These are phyloP conservation scores for Isabelozyma heimii DNA, from an alignment of 805 yeast species.

Conservation along the genomic window DNA sequence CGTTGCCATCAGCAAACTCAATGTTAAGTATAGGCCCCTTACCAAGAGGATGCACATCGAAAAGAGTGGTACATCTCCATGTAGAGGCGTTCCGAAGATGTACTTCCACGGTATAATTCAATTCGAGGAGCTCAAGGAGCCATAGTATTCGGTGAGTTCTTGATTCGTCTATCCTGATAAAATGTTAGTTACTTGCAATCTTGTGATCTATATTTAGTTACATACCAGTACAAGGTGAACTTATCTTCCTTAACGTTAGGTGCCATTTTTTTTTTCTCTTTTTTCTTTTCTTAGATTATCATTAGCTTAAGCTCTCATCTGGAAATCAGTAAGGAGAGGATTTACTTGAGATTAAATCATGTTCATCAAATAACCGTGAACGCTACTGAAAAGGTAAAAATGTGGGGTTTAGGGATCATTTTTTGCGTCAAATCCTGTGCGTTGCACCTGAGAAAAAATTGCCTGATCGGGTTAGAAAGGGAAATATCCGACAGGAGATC, in stretches of 20 bases:
- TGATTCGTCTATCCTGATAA: constrained; percentile 46
- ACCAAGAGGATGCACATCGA: constrained; percentile 59
- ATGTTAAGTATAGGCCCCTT: constrained; percentile 59
- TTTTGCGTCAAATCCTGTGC: neutral
- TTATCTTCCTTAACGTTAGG: neutral
- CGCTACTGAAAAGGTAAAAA: neutral
- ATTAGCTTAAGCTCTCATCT: too few relatives aligned
- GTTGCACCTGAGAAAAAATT: neutral
- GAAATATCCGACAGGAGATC: neutral
- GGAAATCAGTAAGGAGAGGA: neutral
- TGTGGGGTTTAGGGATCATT: neutral
- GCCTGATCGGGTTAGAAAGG: neutral
- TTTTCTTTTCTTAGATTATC: neutral
- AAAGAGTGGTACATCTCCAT: constrained; percentile 44
- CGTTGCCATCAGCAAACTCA: constrained; percentile 32
- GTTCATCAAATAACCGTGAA: neutral
- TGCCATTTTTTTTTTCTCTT: neutral
- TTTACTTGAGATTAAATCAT: neutral
- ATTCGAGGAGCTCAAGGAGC: constrained; percentile 58
- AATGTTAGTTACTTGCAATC: neutral
- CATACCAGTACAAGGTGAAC: constrained; percentile 1
- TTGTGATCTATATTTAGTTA: neutral
- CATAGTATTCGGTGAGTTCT: constrained; percentile 62
- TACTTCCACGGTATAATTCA: constrained; percentile 53
- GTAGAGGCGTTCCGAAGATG: constrained; percentile 49